A percentile compares a stretch with the other conserved stretches of the same genome.
Evolutionary conservation across 2,329 filamentous ascomycete genomes (phyloP).

Genomic region (Pestalotiopsis sp.): DNA sequence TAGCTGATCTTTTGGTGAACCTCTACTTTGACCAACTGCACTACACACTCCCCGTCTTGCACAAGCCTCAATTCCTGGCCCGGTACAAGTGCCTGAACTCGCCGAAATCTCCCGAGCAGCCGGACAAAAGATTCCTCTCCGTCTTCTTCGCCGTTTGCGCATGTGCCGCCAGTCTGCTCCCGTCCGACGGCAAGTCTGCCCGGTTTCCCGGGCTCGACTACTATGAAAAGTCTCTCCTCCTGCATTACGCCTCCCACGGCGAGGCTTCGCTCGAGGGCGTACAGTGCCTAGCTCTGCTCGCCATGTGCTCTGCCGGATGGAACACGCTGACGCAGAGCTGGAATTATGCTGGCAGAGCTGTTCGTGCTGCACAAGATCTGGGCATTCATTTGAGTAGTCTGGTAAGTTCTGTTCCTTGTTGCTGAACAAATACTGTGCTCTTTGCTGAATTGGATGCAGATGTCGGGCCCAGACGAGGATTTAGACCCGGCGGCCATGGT

Average conservation of each 20-base stretch:
- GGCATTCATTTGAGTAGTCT: constrained; percentile 10
- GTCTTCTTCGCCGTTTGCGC: constrained; percentile 9
- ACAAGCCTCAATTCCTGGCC: constrained; percentile 2
- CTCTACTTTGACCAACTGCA: constrained; percentile 8
- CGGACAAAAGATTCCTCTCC: not conserved
- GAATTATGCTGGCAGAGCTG: constrained; percentile 5
- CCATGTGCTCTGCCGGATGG: constrained; percentile 7
- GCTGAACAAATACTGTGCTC: not conserved
- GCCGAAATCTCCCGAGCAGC: not conserved
- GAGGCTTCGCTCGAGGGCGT: constrained; percentile 2
- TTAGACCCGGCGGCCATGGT: not conserved
- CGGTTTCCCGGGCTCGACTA: constrained; percentile 3
- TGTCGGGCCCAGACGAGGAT: not conserved
- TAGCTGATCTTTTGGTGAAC: constrained; percentile 6
- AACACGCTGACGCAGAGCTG: constrained; percentile 10
- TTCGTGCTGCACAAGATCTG: constrained; percentile 6
- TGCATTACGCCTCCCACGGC: not conserved
- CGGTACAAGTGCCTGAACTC: constrained; percentile 4
- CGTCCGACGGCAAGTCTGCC: constrained; percentile 1
- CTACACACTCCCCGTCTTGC: constrained; percentile 1
- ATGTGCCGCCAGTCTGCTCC: not conserved
- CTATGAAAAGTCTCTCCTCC: constrained; percentile 5
- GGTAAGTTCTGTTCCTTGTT: not conserved
- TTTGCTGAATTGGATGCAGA: not conserved
- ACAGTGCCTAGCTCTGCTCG: constrained; percentile 6